Base-by-base conservation (phyloP, 805 yeast species). In the Kodamaea fukazawae region DNA sequence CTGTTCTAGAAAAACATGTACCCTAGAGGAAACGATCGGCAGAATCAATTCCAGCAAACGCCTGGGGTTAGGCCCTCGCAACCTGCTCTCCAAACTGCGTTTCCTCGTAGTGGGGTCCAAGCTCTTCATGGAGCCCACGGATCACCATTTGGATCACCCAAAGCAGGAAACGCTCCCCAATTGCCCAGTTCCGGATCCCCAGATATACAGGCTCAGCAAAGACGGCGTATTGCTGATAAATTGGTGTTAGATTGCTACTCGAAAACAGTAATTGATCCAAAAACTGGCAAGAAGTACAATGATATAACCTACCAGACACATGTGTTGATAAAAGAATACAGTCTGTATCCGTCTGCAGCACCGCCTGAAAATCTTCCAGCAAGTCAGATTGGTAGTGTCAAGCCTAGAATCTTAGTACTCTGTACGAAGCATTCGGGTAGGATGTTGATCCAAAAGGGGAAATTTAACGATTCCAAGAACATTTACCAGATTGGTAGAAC, bases 401-500 rank as follows among this genome's bases (percentile, higher is more conserved):
- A 88, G 49, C 70, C 73, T 29, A 67, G 95, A 55, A 64, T 83
- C 4, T 61, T 86, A 43, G 75, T 77, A 9, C 59, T 81, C 14
- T 78, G 90, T 27, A 78, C 76, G 2, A 78, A 83, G 54, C 69
- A 75, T 34, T 72, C 81, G 5, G 91, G 91, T 0, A 64, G 83
- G 17, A 81, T 86, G 23, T 71, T 81, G 42, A 51, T 90, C 9
- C 96, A 89, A 57, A 90, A 91, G 61, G 96, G 95, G 2, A 81
- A 95, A 52, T 88, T 79, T 57, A 83, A 84, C 50, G 67, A 76
- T 7, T 55, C 51, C 27, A 85, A 86, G 49, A 82, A 85, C 1
- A 60, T 81, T 1, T 79, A 85, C 51, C 97, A 90, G 61, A 86
- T 90, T 37, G 98, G 98, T 23, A 76, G 96, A 53, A 84, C 95